These are phyloP conservation scores for Picochlorum sp. DNA, from an alignment of 139 green algal species.

Conservation along the genomic window DNA sequence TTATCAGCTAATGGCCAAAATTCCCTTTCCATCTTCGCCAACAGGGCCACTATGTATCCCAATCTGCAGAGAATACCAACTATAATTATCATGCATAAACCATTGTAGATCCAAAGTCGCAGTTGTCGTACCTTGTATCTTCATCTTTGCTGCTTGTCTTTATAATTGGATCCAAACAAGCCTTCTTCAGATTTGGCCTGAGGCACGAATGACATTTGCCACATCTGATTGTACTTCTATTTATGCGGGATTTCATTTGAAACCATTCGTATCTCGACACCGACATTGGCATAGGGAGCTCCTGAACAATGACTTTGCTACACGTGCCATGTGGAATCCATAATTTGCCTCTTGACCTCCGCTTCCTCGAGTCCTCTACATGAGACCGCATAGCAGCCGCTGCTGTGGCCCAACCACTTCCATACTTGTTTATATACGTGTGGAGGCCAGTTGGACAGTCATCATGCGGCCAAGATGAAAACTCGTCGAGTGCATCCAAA, in stretches of 20 bases:
- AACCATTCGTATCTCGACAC: constrained; percentile 34
- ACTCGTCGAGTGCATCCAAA: constrained; percentile 20
- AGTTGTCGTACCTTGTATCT: neutral
- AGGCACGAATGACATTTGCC: constrained; percentile 39
- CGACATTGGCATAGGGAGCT: constrained; percentile 34
- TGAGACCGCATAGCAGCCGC: constrained; percentile 7
- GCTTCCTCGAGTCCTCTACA: constrained; percentile 29
- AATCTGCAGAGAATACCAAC: constrained; percentile 22
- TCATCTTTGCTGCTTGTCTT: neutral
- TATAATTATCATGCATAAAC: neutral
- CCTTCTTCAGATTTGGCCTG: constrained; percentile 34
- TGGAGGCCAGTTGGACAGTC: constrained; percentile 13
- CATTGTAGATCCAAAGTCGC: neutral
- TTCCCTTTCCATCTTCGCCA: constrained; percentile 33
- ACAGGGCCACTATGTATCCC: constrained; percentile 19
- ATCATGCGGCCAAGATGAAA: constrained; percentile 11
- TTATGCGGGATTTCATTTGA: constrained; percentile 22
- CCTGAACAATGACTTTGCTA: constrained; percentile 17
- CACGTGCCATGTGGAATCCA: constrained; percentile 20
- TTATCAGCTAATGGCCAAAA: constrained; percentile 40
- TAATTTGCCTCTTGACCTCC: constrained; percentile 9
- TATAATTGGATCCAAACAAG: constrained; percentile 31
- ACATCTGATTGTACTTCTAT: constrained; percentile 21
- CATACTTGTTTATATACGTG: constrained; percentile 47
- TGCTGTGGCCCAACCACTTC: constrained; percentile 34